phyloP scores from a whole-genome alignment of 106 monocot genomes.

The Platanthera guangdongensis region DNA sequence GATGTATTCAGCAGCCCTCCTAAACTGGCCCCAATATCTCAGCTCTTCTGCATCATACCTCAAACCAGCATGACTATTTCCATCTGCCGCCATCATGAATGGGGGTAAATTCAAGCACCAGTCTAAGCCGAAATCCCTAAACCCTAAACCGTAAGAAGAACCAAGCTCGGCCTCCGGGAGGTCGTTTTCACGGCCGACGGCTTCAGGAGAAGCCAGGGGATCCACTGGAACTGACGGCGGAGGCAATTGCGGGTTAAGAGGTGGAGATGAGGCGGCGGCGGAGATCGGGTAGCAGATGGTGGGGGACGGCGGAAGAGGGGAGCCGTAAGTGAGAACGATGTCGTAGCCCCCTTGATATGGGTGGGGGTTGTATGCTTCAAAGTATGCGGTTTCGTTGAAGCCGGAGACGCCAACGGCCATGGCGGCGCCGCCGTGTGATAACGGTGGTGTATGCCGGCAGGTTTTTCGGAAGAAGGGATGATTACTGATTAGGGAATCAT shows the following conservation, averaged over 20 bases:
- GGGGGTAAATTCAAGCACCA: slow-evolving; percentile 17
- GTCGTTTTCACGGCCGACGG: background rate
- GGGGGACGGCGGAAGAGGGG: slow-evolving; percentile 54
- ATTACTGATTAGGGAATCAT: no score
- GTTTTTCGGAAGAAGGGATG: background rate
- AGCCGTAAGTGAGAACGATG: slow-evolving; percentile 70
- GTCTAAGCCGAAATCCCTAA: background rate
- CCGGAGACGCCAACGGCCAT: slow-evolving; percentile 2
- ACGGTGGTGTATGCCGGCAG: background rate
- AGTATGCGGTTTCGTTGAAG: slow-evolving; percentile 26
- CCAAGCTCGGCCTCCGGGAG: background rate
- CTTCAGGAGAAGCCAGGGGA: background rate
- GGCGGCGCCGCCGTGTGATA: background rate
- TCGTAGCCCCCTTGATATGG: slow-evolving; percentile 89
- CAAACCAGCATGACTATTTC: background rate
- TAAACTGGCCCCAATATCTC: slow-evolving; percentile 32
- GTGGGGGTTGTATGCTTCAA: slow-evolving; percentile 71
- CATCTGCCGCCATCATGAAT: background rate
- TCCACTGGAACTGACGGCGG: slow-evolving; percentile 1
- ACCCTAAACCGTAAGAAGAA: slow-evolving; percentile 2
- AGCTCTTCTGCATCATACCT: slow-evolving; percentile 10
- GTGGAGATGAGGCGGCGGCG: background rate
- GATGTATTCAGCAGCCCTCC: slow-evolving; percentile 59
- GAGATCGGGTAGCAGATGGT: slow-evolving; percentile 66
- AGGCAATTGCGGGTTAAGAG: background rate